Conservation (phyloP, 305 asterid genomes). For the Ilex paraguariensis region DNA sequence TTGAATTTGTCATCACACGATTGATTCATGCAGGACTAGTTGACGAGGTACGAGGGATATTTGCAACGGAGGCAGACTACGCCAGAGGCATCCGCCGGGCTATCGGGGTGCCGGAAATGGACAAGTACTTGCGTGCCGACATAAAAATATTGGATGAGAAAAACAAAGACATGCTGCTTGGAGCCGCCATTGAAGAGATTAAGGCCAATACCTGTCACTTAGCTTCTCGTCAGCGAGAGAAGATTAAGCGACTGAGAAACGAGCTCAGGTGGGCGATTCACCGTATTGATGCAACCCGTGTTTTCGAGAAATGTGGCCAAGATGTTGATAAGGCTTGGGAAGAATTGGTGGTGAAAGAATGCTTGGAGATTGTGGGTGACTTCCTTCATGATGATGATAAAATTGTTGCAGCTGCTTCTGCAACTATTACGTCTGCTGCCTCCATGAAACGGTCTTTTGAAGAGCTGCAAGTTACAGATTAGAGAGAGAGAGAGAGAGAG, state of each 20-base stretch:
- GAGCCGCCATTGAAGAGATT: constrained; percentile 21
- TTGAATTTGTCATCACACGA: neutral
- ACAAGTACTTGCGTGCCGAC: constrained; percentile 21
- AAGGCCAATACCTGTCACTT: constrained; percentile 26
- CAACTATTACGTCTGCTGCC: no score
- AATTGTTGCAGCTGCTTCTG: neutral
- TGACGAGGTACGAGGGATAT: constrained; percentile 33
- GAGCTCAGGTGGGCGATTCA: constrained; percentile 19
- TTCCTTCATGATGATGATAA: constrained; percentile 7
- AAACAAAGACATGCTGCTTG: constrained; percentile 15
- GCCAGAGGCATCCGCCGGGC: constrained; percentile 25
- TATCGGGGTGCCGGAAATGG: constrained; percentile 39
- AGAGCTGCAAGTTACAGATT: no score
- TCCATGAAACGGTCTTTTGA: no score
- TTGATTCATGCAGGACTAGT: constrained; percentile 16
- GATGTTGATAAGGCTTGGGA: constrained; percentile 24
- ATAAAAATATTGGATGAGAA: neutral
- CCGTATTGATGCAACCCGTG: constrained; percentile 36
- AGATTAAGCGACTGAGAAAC: constrained; percentile 23
- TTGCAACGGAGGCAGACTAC: constrained; percentile 17
- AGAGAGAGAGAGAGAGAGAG: no score
- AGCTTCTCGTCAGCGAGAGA: constrained; percentile 25
- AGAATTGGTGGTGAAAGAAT: constrained; percentile 10
- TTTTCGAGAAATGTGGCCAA: constrained; percentile 2
- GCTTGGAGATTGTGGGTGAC: constrained; percentile 11